Conservation (phyloP, 2,329 filamentous ascomycete genomes). For the Microcyclosporella mali region DNA sequence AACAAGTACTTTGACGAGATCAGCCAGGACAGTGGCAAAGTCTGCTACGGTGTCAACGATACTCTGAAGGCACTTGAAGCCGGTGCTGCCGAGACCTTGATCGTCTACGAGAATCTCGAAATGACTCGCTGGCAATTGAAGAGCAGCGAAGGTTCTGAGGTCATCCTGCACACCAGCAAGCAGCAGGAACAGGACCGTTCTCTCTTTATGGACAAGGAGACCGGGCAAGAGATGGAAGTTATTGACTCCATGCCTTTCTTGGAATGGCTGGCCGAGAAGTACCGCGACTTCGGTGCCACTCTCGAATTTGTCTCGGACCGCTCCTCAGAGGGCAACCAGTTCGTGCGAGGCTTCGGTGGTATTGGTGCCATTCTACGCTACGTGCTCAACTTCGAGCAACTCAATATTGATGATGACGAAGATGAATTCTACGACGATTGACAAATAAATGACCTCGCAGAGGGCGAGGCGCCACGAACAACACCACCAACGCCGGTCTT, state of each 20-base stretch:
- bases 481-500: conserved; percentile 37
- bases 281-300: conserved; percentile 93
- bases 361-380: conserved; percentile 96
- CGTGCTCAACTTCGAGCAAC: conserved; percentile 99
- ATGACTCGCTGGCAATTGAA: conserved; percentile 88
- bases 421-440: conserved; percentile 90
- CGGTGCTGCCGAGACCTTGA: conserved; percentile 87
- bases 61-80: conserved; percentile 94
- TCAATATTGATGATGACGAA: conserved; percentile 70
- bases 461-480: conserved; percentile 76
- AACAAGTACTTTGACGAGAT: conserved; percentile 99
- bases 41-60: conserved; percentile 97
- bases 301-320: conserved; percentile 97
- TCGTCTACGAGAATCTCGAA: conserved; percentile 96
- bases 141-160: conserved; percentile 63
- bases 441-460: conserved; percentile 61
- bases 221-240: conserved; percentile 95
- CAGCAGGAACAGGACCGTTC: conserved; percentile 71
- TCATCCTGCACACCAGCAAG: conserved; percentile 83
- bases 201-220: conserved; percentile 90
- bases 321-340: conserved; percentile 97
- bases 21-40: conserved; percentile 90
- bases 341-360: conserved; percentile 98
- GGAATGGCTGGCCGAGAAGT: conserved; percentile 99
- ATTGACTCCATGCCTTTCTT: conserved; percentile 83